Evolutionary conservation across 2,329 filamentous ascomycete genomes (phyloP), one percentile per base, ranked within the genome.

Genomic region (Colletotrichum lindemuthianum): DNA sequence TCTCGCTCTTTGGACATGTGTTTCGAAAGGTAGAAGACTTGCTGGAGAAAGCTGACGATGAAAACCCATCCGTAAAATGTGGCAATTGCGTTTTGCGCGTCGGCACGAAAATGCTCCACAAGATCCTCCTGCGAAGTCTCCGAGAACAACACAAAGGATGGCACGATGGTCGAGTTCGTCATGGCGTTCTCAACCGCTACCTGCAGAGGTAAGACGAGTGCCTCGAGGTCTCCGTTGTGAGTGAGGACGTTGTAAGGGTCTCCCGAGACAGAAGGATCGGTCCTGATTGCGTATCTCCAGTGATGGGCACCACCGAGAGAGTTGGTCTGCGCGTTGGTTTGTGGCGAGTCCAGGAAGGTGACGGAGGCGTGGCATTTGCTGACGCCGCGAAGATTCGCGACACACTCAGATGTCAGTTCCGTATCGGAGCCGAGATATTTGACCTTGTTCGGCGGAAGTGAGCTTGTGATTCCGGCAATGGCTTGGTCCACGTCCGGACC

Each of bases 181-280:
- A 76, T 72, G 52, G 73, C 73, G 49, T 72, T 72, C 52, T 75
- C 73, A 44, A 74, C 66, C 12, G 83, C 80, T 15, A 73, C 65
- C 51, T 73, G 72, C 3, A 74, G 64, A 1, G 74, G 73, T 15
- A 72, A 36, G 56, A 69, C 71, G 7, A 72, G 58, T 2, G 54
- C 53, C 48, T 75, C 70, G 36, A 69, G 58, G 43, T 69, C 61
- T 34, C 68, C 72, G 12, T 63, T 52, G 55, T 70, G 69, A 6
- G 78, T 75, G 37, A 84, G 76, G 37, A 86, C 84, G 68, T 84
- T 82, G 50, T 65, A 90, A 81, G 40, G 78, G 78, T 8, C 69
- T 72, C 48, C 84, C 40, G 63, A 49, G 24, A 66, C 61, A 4
- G 65, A 63, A 1, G 66, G 69, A 52, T 75, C 72, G 12, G 24